These are phyloP conservation scores for Phytophthora hibernalis DNA, from an alignment of 352 stramenopile species.

Conservation along the genomic window DNA sequence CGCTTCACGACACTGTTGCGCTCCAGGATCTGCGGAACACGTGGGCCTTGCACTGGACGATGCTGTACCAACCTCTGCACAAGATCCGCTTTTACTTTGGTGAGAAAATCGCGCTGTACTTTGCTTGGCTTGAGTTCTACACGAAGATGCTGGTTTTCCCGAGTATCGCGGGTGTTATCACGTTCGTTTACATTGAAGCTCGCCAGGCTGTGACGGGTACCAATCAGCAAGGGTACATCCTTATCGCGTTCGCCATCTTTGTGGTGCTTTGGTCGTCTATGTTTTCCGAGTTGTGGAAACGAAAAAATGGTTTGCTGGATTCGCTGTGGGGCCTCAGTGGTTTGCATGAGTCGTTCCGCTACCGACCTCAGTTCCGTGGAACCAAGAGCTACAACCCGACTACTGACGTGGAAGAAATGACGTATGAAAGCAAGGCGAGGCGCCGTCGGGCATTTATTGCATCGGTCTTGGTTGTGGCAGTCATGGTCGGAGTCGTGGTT, in stretches of 20 bases:
- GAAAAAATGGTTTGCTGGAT: constrained; percentile 81
- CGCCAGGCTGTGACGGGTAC: too few species aligned
- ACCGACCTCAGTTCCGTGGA: constrained; percentile 86
- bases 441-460: constrained; percentile 63
- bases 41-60: constrained; percentile 71
- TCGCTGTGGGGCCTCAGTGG: constrained; percentile 85
- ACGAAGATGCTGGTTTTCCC: constrained; percentile 90
- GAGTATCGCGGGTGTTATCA: constrained; percentile 73
- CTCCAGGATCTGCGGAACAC: constrained; percentile 62
- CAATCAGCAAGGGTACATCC: constrained; percentile 66
- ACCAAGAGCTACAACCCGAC: constrained; percentile 69
- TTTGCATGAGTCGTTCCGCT: constrained; percentile 69
- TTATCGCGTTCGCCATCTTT: constrained; percentile 78
- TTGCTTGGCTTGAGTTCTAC: constrained; percentile 92
- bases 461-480: constrained; percentile 62
- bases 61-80: constrained; percentile 81
- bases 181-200: constrained; percentile 64
- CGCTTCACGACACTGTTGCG: constrained; percentile 80
- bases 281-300: constrained; percentile 89
- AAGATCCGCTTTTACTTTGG: constrained; percentile 91
- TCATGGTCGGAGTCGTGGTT: constrained; percentile 75
- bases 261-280: constrained; percentile 88
- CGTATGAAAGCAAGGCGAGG: constrained; percentile 59
- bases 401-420: constrained; percentile 63
- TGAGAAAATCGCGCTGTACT: constrained; percentile 91